These are phyloP conservation scores for Noccaea bulbosa DNA, from an alignment of 345 rosid genomes.

Conservation along the genomic window DNA sequence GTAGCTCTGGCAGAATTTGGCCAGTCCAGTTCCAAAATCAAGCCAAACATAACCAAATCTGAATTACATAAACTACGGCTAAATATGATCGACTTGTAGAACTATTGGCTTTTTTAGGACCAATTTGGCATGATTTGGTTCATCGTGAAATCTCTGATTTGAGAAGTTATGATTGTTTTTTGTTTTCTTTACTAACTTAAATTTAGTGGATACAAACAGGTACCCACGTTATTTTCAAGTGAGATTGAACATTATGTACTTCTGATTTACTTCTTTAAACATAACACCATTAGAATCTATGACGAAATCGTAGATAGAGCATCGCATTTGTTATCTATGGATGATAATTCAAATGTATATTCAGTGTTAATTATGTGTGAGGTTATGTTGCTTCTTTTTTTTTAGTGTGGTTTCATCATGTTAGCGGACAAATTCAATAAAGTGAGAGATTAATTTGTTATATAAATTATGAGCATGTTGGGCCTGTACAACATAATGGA, in stretches of 20 bases:
- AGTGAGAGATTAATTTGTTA: slow-evolving; percentile 1
- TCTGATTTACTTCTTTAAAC: not conserved
- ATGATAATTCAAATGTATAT: slow-evolving; percentile 34
- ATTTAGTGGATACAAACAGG: not conserved
- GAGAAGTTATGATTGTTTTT: no score
- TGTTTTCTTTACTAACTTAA: no score
- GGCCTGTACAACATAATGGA: not conserved
- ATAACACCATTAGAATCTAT: not conserved
- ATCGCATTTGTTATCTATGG: slow-evolving; percentile 17
- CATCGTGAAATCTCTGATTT: not conserved
- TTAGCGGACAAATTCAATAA: not conserved
- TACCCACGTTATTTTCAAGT: not conserved
- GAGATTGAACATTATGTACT: not conserved
- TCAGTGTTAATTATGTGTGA: slow-evolving; percentile 21
- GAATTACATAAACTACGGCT: not conserved
- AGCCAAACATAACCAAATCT: not conserved
- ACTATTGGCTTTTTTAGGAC: not conserved
- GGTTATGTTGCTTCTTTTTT: slow-evolving; percentile 1
- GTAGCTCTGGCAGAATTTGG: not conserved
- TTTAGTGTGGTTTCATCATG: slow-evolving; percentile 16
- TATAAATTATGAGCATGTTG: not conserved
- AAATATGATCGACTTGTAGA: not conserved
- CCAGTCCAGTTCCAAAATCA: not conserved
- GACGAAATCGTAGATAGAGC: slow-evolving; percentile 14
- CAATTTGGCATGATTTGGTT: not conserved